phyloP scores from a whole-genome alignment of 2,329 filamentous ascomycete species.

The Elsinoe ampelina region DNA sequence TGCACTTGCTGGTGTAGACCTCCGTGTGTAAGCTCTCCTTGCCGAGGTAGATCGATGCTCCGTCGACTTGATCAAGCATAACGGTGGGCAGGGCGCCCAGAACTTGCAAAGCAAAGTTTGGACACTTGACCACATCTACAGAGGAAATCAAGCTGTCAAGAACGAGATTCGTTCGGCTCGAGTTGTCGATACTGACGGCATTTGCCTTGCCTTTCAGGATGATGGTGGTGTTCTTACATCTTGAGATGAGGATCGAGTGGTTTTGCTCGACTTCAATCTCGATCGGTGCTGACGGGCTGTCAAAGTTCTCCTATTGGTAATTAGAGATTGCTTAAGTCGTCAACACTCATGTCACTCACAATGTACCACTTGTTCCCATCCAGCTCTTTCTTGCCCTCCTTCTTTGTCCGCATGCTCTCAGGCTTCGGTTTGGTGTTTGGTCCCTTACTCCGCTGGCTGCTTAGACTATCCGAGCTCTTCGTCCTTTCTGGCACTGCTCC shows the following conservation, averaged over 20 bases:
- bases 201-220: constrained; percentile 90
- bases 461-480: constrained; percentile 41
- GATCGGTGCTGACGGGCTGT: constrained; percentile 62
- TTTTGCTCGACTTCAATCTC: constrained; percentile 73
- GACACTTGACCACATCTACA: constrained; percentile 89
- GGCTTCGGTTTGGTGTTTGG: constrained; percentile 59
- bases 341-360: constrained; percentile 38
- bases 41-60: constrained; percentile 77
- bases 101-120: constrained; percentile 80
- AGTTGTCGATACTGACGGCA: constrained; percentile 93
- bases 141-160: constrained; percentile 84
- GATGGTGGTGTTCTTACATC: constrained; percentile 83
- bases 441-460: constrained; percentile 70
- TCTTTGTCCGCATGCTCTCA: constrained; percentile 34
- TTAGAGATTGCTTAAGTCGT: not conserved
- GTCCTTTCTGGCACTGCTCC: constrained; percentile 58
- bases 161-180: constrained; percentile 69
- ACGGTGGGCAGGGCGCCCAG: constrained; percentile 78
- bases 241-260: constrained; percentile 85
- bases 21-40: constrained; percentile 69
- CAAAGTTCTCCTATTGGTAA: constrained; percentile 68
- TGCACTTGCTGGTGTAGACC: constrained; percentile 82
- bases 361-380: constrained; percentile 82
- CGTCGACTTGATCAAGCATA: constrained; percentile 86
- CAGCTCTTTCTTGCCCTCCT: constrained; percentile 37